Conservation (phyloP, 208 protist species). For the Crithidia fasciculata region DNA sequence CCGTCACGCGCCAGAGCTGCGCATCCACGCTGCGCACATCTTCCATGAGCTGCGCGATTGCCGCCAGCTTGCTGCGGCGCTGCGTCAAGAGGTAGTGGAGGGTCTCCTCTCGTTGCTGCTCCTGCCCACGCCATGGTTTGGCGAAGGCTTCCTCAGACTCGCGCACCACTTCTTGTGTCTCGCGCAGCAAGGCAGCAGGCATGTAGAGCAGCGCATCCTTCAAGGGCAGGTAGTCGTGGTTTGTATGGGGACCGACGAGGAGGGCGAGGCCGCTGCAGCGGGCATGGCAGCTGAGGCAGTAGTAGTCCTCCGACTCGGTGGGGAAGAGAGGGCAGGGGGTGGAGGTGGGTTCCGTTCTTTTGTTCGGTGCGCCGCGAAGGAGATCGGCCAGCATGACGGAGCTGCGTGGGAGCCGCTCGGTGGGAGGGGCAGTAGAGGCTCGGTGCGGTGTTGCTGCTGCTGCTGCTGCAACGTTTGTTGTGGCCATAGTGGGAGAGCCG, state of each 20-base stretch:
- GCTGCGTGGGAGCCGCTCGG: not conserved
- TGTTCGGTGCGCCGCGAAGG: not conserved
- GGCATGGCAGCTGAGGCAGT: conserved; percentile 66
- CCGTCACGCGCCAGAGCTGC: conserved; percentile 36
- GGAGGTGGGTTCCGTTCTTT: not conserved
- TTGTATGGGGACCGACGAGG: conserved; percentile 74
- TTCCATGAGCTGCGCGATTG: conserved; percentile 44
- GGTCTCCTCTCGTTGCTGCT: conserved; percentile 35
- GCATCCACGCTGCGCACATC: conserved; percentile 48
- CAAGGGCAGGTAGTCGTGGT: conserved; percentile 65
- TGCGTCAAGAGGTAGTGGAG: conserved; percentile 35
- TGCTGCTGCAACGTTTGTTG: not conserved
- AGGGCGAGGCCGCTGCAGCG: conserved; percentile 56
- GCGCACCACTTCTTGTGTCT: conserved; percentile 36
- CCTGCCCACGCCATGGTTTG: conserved; percentile 46
- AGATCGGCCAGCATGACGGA: conserved; percentile 12
- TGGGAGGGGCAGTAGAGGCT: not conserved
- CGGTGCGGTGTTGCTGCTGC: not conserved
- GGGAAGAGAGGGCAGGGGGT: conserved; percentile 28
- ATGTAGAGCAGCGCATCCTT: conserved; percentile 48
- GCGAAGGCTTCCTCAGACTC: conserved; percentile 41
- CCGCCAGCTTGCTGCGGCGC: conserved; percentile 31
- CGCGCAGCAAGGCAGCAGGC: conserved; percentile 52
- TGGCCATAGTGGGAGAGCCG: too few species aligned
- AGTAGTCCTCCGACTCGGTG: conserved; percentile 48